A percentile compares a stretch with the other conserved stretches of the same genome.
These are phyloP conservation scores for Mercurialis annua DNA, from an alignment of 345 rosid species.

Conservation along the genomic window DNA sequence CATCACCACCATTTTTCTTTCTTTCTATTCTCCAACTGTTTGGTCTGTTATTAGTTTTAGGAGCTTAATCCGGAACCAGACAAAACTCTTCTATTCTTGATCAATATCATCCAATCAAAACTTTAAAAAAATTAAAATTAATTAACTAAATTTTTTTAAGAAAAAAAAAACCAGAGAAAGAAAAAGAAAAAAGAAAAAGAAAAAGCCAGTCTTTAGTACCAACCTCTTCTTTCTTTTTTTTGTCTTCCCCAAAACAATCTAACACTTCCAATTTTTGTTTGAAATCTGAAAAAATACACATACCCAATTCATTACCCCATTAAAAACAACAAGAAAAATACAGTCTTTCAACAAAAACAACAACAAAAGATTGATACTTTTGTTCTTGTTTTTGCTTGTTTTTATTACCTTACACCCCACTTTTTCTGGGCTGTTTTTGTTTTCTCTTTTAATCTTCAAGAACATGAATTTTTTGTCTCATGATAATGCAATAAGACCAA, in stretches of 20 bases:
- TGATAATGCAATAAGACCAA: conserved; percentile 14
- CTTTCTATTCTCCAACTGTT: conserved; percentile 57
- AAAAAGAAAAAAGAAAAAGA: conserved; percentile 13
- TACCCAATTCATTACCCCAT: conserved; percentile 4
- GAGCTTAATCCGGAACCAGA: conserved; percentile 54
- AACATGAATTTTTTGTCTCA: conserved; percentile 13
- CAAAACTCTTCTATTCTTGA: conserved; percentile 19
- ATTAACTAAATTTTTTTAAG: neutral
- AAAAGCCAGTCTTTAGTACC: conserved; percentile 18
- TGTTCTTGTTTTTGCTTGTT: conserved; percentile 4
- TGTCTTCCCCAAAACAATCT: conserved; percentile 19
- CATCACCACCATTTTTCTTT: conserved; percentile 20
- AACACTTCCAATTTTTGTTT: conserved; percentile 6
- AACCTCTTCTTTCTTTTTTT: neutral
- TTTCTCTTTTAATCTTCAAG: too few species aligned
- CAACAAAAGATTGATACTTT: neutral
- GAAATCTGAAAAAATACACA: conserved; percentile 11
- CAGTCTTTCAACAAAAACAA: conserved; percentile 9
- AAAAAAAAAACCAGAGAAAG: conserved; percentile 1
- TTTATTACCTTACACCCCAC: conserved; percentile 1
- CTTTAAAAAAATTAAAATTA: neutral
- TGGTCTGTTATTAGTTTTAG: conserved; percentile 57
- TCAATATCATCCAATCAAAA: conserved; percentile 6
- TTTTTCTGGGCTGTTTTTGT: conserved; percentile 1
- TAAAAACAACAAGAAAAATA: neutral